These are phyloP conservation scores for Coemansia sp. DNA, from an alignment of 192 early-diverging fungal genomes.

Conservation along the genomic window DNA sequence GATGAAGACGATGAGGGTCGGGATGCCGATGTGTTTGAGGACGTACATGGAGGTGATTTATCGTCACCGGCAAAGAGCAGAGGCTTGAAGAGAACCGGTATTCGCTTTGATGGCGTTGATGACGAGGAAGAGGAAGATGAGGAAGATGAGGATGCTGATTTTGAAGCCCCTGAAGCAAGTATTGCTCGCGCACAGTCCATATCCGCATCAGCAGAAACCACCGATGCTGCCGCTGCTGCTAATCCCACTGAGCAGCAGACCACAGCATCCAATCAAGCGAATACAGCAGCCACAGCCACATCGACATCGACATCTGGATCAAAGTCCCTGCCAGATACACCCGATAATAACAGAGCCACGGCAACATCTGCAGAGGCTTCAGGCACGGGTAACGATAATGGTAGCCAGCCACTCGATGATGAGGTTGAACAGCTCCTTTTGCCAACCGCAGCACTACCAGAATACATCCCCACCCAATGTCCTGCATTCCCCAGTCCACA, in stretches of 20 bases:
- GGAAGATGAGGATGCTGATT: constrained; percentile 42
- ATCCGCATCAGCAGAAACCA: constrained; percentile 1
- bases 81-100: not conserved
- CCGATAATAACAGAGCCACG: not conserved
- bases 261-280: no score
- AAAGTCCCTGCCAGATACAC: no score
- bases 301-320: no score
- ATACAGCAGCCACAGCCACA: no score
- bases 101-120: constrained; percentile 6
- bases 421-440: constrained; percentile 28
- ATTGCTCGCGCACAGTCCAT: no score
- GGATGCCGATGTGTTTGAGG: constrained; percentile 5
- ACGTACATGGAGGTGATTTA: not conserved
- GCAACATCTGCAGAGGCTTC: not conserved
- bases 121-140: constrained; percentile 18
- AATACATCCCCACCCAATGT: constrained; percentile 35
- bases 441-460: constrained; percentile 16
- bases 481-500: constrained; percentile 47
- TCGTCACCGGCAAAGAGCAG: not conserved
- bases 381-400: not conserved
- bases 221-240: not conserved
- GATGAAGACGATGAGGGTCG: constrained; percentile 1
- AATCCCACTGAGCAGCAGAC: not conserved
- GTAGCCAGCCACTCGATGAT: not conserved
- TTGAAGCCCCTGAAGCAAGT: constrained; percentile 35